Conservation (phyloP, 257 asterid genomes). For the Capsicum pubescens region DNA sequence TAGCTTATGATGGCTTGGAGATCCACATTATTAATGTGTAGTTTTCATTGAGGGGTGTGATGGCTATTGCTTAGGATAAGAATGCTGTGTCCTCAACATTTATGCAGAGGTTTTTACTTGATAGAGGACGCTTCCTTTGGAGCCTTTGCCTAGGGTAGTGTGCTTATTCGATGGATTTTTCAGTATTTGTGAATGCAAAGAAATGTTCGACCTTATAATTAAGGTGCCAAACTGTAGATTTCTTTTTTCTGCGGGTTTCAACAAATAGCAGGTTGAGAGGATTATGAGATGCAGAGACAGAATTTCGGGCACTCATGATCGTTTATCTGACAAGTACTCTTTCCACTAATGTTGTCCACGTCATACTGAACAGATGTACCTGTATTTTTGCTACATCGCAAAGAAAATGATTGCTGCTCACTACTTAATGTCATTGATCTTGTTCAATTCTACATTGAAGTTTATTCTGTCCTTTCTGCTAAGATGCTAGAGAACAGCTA, state of each 20-base stretch:
- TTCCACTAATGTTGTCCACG: conserved; percentile 17
- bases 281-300: background rate
- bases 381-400: background rate
- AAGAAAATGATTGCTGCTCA: background rate
- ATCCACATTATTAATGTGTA: background rate
- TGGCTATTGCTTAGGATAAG: background rate
- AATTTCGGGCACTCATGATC: background rate
- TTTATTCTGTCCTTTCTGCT: conserved; percentile 9
- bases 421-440: background rate
- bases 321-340: conserved; percentile 7
- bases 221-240: background rate
- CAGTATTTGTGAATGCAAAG: background rate
- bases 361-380: background rate
- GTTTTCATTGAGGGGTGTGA: background rate
- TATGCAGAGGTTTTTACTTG: background rate
- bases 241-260: background rate
- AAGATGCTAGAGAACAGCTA: background rate
- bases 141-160: background rate
- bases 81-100: background rate
- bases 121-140: background rate
- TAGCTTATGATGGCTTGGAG: conserved; percentile 12
- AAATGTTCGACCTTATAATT: background rate
- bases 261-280: background rate
- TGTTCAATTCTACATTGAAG: background rate
- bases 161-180: background rate